phyloP scores from a whole-genome alignment of 768 basidiomycete species.

The Gautieria morchelliformis region DNA sequence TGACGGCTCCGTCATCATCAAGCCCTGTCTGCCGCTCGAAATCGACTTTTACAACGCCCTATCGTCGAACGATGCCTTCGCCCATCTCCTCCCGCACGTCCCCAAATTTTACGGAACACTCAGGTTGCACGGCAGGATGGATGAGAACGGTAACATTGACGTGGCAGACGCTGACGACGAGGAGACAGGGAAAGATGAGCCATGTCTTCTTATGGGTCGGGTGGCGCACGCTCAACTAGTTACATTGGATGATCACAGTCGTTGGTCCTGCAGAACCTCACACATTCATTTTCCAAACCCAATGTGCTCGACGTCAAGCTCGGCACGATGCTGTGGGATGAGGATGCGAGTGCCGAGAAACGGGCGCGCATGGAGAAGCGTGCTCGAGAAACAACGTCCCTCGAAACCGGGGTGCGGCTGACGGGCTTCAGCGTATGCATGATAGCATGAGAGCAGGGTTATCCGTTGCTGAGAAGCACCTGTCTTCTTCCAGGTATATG shows the following conservation, averaged over 20 bases:
- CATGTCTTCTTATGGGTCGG: constrained; percentile 1
- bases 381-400: constrained; percentile 62
- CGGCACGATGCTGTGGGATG: constrained; percentile 81
- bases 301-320: constrained; percentile 91
- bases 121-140: constrained; percentile 54
- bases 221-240: background rate
- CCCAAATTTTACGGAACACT: constrained; percentile 78
- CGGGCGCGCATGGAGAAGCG: constrained; percentile 62
- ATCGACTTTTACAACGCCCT: constrained; percentile 61
- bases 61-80: constrained; percentile 28
- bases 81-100: constrained; percentile 43
- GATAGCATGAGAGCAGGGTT: background rate
- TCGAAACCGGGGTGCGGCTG: constrained; percentile 67
- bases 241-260: constrained; percentile 34
- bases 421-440: constrained; percentile 81
- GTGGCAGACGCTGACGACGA: constrained; percentile 17
- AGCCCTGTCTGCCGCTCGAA: constrained; percentile 58
- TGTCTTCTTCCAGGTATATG: constrained; percentile 49
- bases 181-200: constrained; percentile 36
- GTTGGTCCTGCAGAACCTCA: constrained; percentile 79
- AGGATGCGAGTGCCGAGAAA: constrained; percentile 60
- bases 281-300: constrained; percentile 64
- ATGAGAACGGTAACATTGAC: constrained; percentile 20
- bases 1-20: constrained; percentile 74
- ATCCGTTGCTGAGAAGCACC: background rate